Base-by-base conservation (phyloP, 1,139 yeast species). In the Diutina rugosa region DNA sequence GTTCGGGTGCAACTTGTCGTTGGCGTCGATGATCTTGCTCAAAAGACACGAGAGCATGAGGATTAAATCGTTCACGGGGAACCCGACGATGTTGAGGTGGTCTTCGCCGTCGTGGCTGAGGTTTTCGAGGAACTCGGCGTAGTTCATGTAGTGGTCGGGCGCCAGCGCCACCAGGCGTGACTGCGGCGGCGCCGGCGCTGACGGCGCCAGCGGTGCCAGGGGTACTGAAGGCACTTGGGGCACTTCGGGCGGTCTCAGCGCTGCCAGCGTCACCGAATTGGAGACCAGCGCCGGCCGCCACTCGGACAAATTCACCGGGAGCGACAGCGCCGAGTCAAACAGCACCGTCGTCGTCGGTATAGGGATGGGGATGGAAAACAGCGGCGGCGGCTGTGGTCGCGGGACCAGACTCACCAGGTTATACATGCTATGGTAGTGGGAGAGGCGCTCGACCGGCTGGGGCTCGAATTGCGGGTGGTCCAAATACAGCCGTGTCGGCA, bases 21-120 rank as follows among this genome's bases (percentile, higher is more conserved):
- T 93, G n/a, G 96, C 91, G 64, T 87, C 95, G 54, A 91, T 87
- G 54, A 93, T 90, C 66, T 88, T 89, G 60, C 89, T 89, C 56
- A 93, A 74, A 55, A 91, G 74, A 38, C 95, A 87, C 30, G 96
- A 82, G 54, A 93, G 76, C 97, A 93, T 91, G 56, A 84, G 69
- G 54, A 93, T 77, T 44, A 93, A 77, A 61, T 88, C 95, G 58
- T 86, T 81, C 1, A 88, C 90, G 0, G 96, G 91, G 65, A 85
- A 89, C 54, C 84, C 88, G 16, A 90, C 91, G 57, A 91, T 88
- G 66, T 89, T 90, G 59, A 88, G 74, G 63, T 84, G 91, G 52
- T 78, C 82, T 56, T 79, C 79, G 57, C 53, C 53, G 35, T 49
- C 53, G 7, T 30, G 53, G 7, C 28, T 8, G 21, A 49, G 44